phyloP scores from a whole-genome alignment of 2,329 filamentous ascomycete genomes.

The Xylaria sp. region DNA sequence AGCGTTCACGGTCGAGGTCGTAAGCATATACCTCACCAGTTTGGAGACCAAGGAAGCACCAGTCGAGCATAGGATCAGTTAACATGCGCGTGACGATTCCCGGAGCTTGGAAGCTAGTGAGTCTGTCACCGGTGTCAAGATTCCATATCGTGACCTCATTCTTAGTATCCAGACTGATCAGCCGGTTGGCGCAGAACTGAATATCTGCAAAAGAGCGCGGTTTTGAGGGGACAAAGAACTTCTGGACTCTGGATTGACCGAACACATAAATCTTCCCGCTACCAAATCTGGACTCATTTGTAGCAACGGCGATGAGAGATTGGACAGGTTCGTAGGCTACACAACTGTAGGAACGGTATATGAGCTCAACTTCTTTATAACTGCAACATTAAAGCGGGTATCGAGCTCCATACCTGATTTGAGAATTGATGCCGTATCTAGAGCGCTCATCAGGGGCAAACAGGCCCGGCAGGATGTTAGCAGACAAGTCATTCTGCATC shows the following conservation, averaged over 20 bases:
- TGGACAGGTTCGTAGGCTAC: constrained; percentile 94
- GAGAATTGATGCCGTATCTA: constrained; percentile 83
- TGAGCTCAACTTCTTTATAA: constrained; percentile 4
- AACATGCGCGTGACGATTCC: constrained; percentile 78
- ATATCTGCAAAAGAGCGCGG: constrained; percentile 79
- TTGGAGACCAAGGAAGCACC: constrained; percentile 85
- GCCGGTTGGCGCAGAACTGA: constrained; percentile 86
- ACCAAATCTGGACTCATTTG: constrained; percentile 85
- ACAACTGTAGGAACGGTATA: constrained; percentile 60
- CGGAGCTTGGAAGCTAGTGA: constrained; percentile 78
- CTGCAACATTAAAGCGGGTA: background rate
- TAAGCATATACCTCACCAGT: constrained; percentile 91
- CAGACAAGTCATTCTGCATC: constrained; percentile 89
- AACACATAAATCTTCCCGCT: constrained; percentile 89
- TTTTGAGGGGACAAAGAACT: constrained; percentile 75
- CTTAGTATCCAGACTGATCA: constrained; percentile 84
- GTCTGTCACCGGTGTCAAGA: constrained; percentile 72
- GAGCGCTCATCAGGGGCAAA: constrained; percentile 87
- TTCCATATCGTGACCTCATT: constrained; percentile 89
- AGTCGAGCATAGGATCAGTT: constrained; percentile 92
- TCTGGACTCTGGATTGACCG: constrained; percentile 82
- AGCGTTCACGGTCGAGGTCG: constrained; percentile 82
- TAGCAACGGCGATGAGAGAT: constrained; percentile 91
- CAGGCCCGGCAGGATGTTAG: constrained; percentile 77
- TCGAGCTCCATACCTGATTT: constrained; percentile 66